A percentile compares a stretch with the other conserved stretches of the same genome.
Conservation (phyloP, 768 basidiomycete genomes). For the Tulasnella sp. region DNA sequence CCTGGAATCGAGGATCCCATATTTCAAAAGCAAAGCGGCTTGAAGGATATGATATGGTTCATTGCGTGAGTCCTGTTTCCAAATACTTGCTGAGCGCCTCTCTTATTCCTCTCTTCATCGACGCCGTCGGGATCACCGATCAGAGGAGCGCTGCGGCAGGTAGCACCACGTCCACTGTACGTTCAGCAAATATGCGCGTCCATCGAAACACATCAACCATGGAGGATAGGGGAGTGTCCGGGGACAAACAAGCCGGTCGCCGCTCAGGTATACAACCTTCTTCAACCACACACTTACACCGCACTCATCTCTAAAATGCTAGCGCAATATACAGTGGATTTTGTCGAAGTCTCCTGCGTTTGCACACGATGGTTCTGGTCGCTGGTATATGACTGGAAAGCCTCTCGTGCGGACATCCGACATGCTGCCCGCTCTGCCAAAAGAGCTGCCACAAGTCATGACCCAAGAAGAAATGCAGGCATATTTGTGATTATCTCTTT, state of each 20-base stretch:
- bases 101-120: background rate
- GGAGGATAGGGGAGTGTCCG: background rate
- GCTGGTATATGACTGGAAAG: background rate
- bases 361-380: background rate
- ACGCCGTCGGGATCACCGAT: background rate
- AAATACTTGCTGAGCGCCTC: background rate
- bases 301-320: background rate
- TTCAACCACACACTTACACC: background rate
- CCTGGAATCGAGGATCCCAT: background rate
- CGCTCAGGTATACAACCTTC: background rate
- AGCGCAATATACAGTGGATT: background rate
- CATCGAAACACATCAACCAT: background rate
- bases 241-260: background rate
- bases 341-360: background rate
- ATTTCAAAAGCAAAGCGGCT: background rate
- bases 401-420: background rate
- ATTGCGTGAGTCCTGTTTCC: background rate
- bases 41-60: constrained; percentile 10
- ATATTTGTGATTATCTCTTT: background rate
- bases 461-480: background rate
- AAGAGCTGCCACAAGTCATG: background rate
- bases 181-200: background rate
- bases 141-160: background rate
- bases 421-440: background rate
- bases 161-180: background rate